Percentiles rank a stretch among this genome's conserved stretches.
These are phyloP conservation scores for Boletus mariae DNA, from an alignment of 1,284 basidiomycete species.

Conservation along the genomic window DNA sequence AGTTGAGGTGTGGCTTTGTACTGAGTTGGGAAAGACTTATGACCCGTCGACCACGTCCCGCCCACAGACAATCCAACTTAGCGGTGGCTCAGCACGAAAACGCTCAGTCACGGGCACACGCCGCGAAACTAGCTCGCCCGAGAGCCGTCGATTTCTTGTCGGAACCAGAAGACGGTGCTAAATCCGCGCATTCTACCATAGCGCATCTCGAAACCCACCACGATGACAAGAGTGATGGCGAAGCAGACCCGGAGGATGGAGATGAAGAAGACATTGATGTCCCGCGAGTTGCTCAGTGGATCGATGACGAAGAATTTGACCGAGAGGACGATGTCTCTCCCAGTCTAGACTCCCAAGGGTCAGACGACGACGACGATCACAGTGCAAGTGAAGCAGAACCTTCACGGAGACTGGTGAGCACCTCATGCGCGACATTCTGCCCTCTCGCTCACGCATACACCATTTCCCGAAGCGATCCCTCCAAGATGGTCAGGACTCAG, in stretches of 20 bases:
- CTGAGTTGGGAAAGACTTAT: conserved; percentile 6
- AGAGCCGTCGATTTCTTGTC: conserved; percentile 22
- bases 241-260: background rate
- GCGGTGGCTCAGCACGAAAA: background rate
- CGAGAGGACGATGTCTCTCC: conserved; percentile 19
- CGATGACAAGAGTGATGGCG: background rate
- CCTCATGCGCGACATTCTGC: background rate
- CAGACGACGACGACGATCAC: conserved; percentile 12
- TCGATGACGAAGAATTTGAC: conserved; percentile 48
- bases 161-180: conserved; percentile 1
- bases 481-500: conserved; percentile 24
- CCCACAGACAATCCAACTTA: background rate
- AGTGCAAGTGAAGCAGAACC: conserved; percentile 21
- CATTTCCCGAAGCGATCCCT: conserved; percentile 15
- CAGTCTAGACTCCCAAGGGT: conserved; percentile 30
- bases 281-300: conserved; percentile 53
- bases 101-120: conserved; percentile 2
- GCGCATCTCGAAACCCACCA: background rate
- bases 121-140: conserved; percentile 10
- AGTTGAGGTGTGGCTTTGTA: no score
- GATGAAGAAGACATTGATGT: conserved; percentile 39
- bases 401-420: conserved; percentile 29
- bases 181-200: background rate
- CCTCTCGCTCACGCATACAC: conserved; percentile 26
- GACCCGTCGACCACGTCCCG: conserved; percentile 6